Evolutionary conservation across 148 eudicot species (phyloP).

Genomic region (Rhododendron molle): DNA sequence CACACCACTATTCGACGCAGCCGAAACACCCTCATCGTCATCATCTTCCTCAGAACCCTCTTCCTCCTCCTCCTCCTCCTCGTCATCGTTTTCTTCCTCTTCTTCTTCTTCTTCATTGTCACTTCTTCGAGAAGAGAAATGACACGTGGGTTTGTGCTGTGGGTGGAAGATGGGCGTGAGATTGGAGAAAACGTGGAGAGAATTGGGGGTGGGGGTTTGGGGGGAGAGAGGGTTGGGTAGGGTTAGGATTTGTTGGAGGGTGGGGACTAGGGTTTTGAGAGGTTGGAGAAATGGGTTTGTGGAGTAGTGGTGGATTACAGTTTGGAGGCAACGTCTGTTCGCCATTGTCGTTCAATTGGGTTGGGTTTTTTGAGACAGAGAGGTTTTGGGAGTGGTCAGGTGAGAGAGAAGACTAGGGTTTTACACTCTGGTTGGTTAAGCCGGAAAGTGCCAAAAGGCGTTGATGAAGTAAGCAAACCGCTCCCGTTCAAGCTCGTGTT

Average conservation of each 20-base stretch:
- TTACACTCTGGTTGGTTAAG: background rate
- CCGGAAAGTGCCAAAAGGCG: background rate
- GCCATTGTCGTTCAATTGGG: conserved; percentile 32
- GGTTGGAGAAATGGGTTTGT: conserved; percentile 18
- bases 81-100: conserved; percentile 1
- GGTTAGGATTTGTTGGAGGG: conserved; percentile 17
- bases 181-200: background rate
- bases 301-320: conserved; percentile 22
- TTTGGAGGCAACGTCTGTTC: conserved; percentile 31
- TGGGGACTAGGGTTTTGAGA: conserved; percentile 12
- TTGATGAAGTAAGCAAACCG: too few relatives aligned
- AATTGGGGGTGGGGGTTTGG: background rate
- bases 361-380: background rate
- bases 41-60: conserved; percentile 9
- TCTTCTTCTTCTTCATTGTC: conserved; percentile 14
- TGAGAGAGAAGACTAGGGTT: background rate
- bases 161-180: background rate
- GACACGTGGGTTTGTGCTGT: conserved; percentile 15
- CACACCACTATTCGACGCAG: conserved; percentile 8
- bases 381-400: background rate
- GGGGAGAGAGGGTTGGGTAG: background rate
- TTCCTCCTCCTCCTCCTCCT: conserved; percentile 3
- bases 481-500: too few relatives aligned
- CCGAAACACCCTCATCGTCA: conserved; percentile 24
- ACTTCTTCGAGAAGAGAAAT: conserved; percentile 28